These are phyloP conservation scores for Parachlorella kessleri DNA, from an alignment of 139 green algal species.

Conservation along the genomic window DNA sequence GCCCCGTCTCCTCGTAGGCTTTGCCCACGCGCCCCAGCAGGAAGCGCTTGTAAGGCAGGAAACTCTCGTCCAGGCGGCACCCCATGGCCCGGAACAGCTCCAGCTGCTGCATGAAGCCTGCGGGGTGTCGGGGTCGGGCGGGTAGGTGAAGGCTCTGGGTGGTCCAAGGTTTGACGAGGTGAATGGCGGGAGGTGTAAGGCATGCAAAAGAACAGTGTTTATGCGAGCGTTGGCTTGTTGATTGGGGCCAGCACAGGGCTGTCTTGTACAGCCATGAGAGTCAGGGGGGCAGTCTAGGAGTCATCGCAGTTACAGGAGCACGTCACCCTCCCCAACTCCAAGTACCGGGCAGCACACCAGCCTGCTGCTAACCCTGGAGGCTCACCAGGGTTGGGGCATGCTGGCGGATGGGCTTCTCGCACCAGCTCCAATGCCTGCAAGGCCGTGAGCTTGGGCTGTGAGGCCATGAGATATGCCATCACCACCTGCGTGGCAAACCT, in stretches of 20 bases:
- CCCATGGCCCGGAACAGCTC: constrained; percentile 63
- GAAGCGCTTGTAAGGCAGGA: constrained; percentile 70
- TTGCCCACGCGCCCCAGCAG: constrained; percentile 42
- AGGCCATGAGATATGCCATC: constrained; percentile 54
- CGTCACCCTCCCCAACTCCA: no score
- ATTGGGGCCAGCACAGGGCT: no score
- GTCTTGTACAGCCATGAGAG: no score
- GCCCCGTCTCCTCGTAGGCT: constrained; percentile 49
- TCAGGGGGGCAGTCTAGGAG: no score
- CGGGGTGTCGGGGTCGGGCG: constrained; percentile 42
- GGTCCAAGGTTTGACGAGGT: no score
- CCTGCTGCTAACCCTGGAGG: no score
- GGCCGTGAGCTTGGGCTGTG: background rate
- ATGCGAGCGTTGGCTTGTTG: no score
- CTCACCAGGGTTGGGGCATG: background rate
- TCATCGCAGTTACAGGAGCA: no score
- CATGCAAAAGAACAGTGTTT: no score
- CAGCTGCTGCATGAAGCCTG: constrained; percentile 78
- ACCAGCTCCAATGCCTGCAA: constrained; percentile 25
- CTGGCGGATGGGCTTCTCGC: constrained; percentile 3
- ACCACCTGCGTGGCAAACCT: constrained; percentile 28
- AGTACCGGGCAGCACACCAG: no score
- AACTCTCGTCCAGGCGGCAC: constrained; percentile 49
- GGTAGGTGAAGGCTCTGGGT: no score
- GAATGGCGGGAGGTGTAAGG: no score